Conservation (phyloP, 805 yeast species). For the Kuraishia molischiana region DNA sequence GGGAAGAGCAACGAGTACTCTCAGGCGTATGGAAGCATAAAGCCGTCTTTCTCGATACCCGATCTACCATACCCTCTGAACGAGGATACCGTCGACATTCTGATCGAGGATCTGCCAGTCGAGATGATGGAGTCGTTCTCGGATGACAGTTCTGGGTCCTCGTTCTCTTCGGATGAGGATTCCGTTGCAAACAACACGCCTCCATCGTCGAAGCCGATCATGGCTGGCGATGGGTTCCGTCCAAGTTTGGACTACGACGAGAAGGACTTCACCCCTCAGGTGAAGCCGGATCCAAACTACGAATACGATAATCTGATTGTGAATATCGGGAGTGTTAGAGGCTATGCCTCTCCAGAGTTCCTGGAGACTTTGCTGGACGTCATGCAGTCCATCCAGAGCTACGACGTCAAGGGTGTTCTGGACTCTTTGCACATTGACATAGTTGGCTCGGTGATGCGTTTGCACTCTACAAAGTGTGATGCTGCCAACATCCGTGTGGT, state of each 20-base stretch:
- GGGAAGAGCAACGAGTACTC: conserved; percentile 24
- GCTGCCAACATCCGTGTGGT: conserved; percentile 36
- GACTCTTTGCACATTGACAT: conserved; percentile 60
- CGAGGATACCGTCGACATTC: conserved; percentile 32
- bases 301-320: conserved; percentile 47
- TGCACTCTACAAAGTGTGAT: conserved; percentile 13
- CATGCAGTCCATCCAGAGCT: conserved; percentile 26
- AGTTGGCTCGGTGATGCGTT: conserved; percentile 26
- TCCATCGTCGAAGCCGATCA: too few relatives aligned
- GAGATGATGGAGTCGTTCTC: not conserved
- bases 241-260: conserved; percentile 21
- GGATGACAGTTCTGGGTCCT: not conserved
- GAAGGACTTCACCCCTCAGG: conserved; percentile 14
- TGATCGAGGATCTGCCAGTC: conserved; percentile 26
- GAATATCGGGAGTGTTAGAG: conserved; percentile 41
- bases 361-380: conserved; percentile 13
- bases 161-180: not conserved
- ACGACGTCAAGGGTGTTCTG: conserved; percentile 37
- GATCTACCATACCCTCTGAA: conserved; percentile 52
- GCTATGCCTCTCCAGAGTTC: conserved; percentile 32
- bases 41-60: conserved; percentile 57
- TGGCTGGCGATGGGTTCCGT: conserved; percentile 3
- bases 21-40: conserved; percentile 39
- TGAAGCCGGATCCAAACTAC: conserved; percentile 18
- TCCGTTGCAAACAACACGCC: not conserved